Evolutionary conservation across 192 early-diverging fungal species (phyloP).

Genomic region (Podila minutissima): DNA sequence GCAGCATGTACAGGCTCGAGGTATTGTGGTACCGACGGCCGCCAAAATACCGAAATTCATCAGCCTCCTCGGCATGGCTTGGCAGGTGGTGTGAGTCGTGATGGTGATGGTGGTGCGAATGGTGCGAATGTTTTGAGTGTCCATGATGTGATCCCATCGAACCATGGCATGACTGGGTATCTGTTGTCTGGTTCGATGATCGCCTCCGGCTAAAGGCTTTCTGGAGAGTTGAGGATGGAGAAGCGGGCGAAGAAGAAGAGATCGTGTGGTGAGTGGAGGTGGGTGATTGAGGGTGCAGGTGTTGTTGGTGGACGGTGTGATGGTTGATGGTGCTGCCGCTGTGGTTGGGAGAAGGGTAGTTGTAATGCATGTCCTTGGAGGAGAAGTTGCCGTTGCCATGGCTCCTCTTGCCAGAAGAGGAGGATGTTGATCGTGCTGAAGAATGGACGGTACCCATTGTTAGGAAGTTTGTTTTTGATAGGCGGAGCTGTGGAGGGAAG

Average conservation of each 20-base stretch:
- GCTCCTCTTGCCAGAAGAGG: conserved; percentile 2
- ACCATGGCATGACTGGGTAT: conserved; percentile 15
- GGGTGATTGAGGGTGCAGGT: conserved; percentile 10
- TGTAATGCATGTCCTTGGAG: conserved; percentile 12
- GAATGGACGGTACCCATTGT: conserved; percentile 37
- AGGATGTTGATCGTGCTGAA: conserved; percentile 16
- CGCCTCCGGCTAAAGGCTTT: conserved; percentile 27
- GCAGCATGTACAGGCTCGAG: conserved; percentile 32
- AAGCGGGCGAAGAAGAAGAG: conserved; percentile 3
- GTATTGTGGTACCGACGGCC: conserved; percentile 46
- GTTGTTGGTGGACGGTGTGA: conserved; percentile 10
- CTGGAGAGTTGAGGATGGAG: neutral
- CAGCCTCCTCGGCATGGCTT: conserved; percentile 13
- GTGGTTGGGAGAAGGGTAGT: neutral
- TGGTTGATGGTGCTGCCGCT: conserved; percentile 1
- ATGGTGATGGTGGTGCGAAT: conserved; percentile 3
- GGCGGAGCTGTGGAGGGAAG: no score
- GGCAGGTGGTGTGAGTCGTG: conserved; percentile 4
- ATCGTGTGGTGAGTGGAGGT: conserved; percentile 2
- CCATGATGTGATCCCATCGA: neutral
- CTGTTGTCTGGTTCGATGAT: conserved; percentile 43
- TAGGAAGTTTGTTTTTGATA: no score
- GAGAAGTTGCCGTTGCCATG: conserved; percentile 3
- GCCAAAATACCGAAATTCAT: conserved; percentile 19
- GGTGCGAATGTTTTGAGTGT: neutral